A percentile compares a stretch with the other conserved stretches of the same genome.
Evolutionary conservation across 805 yeast species (phyloP).

Genomic region (Candida maltosa): DNA sequence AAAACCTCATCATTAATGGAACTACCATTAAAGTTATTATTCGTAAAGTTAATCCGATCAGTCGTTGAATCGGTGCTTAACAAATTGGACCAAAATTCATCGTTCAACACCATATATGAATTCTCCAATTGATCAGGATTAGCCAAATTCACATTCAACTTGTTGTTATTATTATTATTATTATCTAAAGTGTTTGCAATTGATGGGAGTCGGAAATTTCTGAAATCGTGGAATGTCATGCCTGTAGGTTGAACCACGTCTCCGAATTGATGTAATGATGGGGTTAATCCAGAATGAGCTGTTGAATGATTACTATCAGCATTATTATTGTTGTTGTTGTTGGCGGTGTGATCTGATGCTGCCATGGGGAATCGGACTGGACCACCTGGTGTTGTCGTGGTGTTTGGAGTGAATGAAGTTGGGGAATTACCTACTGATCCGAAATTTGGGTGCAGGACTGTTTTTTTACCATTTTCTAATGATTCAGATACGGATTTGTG

Average conservation of each 20-base stretch:
- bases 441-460: too few species aligned
- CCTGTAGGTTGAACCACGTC: background rate
- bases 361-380: background rate
- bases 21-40: slow-evolving; percentile 11
- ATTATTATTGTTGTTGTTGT: too few species aligned
- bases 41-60: slow-evolving; percentile 32
- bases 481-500: background rate
- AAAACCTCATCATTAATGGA: slow-evolving; percentile 23
- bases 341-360: background rate
- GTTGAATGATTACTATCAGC: background rate
- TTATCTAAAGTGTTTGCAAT: background rate
- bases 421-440: too few species aligned
- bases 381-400: too few species aligned
- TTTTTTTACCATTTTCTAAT: too few species aligned
- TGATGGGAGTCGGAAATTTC: slow-evolving; percentile 7
- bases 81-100: slow-evolving; percentile 70
- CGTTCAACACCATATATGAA: slow-evolving; percentile 56
- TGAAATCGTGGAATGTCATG: background rate
- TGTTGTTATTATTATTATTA: background rate
- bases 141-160: slow-evolving; percentile 5
- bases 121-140: slow-evolving; percentile 32
- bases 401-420: too few species aligned
- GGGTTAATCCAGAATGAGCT: too few species aligned
- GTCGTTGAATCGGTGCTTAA: slow-evolving; percentile 26
- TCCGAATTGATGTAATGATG: background rate